Base-by-base conservation (phyloP, 2,329 filamentous ascomycete species). In the Pseudocercospora vitis region DNA sequence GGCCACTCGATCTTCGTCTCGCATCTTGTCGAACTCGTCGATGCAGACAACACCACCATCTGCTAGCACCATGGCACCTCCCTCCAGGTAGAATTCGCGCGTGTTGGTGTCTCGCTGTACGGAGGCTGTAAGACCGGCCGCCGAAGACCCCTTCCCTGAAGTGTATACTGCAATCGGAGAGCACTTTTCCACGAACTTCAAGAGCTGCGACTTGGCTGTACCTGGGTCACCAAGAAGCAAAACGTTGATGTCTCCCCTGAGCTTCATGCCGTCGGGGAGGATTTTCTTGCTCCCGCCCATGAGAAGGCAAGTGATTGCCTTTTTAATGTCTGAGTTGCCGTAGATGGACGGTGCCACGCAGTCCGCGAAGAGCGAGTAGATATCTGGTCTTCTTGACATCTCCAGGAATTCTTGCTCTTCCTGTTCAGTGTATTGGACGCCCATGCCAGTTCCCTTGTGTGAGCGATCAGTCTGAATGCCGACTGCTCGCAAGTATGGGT, bases 21-120 rank as follows among this genome's bases (percentile, higher is more conserved):
- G 83, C 94, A 99, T 99, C 79, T 99, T 99, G 77, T 99, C 94
- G 69, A 99, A 99, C 74, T 99, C 94, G 69, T 99, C 94, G 64
- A 99, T 99, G 73, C 94, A 97, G 7, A 97, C 94, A 1, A 97
- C 92, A 65, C 94, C 94, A 2, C 91, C 91, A 63, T 99, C 94
- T 3, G 94, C 94, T 14, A 99, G 83, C 3, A 99, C 94, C 94
- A 99, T 97, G 26, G 94, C 94, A 73, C 94, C 94, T 42, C 94
- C 94, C 77, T 99, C 94, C 0, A 99, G 84, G 67, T 97, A 99
- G 72, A 99, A 99, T 70, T 99, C 94, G 48, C 94, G 83, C 0
- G 92, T 96, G 11, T 86, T 88, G 11, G 89, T 86, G 67, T 99
- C 94, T 54, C 94, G 85, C 65, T 99, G 94, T 1, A 99, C 94